These are phyloP conservation scores for Dendrobium catenatum DNA, from an alignment of 106 monocot species.

Conservation along the genomic window DNA sequence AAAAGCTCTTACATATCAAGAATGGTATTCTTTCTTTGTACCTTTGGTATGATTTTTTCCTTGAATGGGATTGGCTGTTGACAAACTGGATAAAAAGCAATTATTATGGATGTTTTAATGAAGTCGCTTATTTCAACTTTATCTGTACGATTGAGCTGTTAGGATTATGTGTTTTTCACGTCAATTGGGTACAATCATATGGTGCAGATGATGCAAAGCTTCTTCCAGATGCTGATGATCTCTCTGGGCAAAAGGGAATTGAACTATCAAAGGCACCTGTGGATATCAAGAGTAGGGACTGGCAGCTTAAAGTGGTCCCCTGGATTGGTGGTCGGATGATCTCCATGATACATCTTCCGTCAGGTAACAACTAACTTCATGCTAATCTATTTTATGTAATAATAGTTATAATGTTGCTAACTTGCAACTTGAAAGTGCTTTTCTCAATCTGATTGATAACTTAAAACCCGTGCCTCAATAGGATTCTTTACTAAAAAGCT, in stretches of 20 bases:
- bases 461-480: neutral
- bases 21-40: neutral
- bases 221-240: constrained; percentile 48
- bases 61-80: neutral
- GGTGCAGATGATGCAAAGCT: constrained; percentile 53
- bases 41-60: neutral
- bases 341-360: constrained; percentile 84
- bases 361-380: constrained; percentile 40
- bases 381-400: neutral
- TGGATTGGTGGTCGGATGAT: constrained; percentile 91
- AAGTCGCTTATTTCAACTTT: neutral
- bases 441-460: neutral
- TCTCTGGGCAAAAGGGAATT: constrained; percentile 36
- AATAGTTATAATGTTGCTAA: neutral
- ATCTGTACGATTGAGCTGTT: neutral
- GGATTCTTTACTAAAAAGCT: neutral
- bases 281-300: constrained; percentile 75
- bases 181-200: neutral
- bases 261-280: constrained; percentile 65
- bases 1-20: neutral
- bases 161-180: neutral
- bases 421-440: neutral
- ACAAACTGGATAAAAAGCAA: neutral
- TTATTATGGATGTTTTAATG: neutral
- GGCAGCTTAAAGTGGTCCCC: constrained; percentile 76